Evolutionary conservation across 176 grass and related monocot species (phyloP), one percentile per base, ranked within the genome.

Genomic region (Alloteropsis semialata): DNA sequence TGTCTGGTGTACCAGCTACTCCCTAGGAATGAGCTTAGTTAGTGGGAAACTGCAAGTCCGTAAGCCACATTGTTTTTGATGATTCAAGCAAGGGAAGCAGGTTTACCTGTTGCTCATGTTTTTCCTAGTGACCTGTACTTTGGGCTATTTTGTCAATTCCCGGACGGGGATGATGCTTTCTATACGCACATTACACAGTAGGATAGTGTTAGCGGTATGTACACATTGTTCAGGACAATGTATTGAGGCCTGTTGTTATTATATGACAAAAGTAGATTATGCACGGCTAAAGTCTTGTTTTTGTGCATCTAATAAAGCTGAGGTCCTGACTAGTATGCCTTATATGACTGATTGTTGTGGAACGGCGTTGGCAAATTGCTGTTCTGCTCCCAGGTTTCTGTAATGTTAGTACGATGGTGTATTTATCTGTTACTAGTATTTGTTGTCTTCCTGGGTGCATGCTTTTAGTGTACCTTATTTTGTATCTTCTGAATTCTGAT

Each of bases 141-240:
- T 78, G 81, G 65, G 58, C 81, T 84, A 53, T 69, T 84, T 84
- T 82, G 17, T 57, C 38, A 18, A 36, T 81, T 75, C 58, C 25
- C 12, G 11, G 74, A 65, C 30, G 36, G 32, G 24, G 74, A 79
- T 39, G 29, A 56, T 86, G 55, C 60, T 82, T 82, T 81, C 72
- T 78, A 68, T 89, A 88, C 58, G 11, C 5, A 61, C 28, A 72
- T 72, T 72, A 72, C 60, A 82, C 70, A 69, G 56, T 74, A 86
- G 84, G 50, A 67, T 87, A 86, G 71, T 42, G 24, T 42, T 78
- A 71, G 41, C 21, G 39, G 51, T 79, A 72, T 87, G 78, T 87
- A 82, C 80, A 83, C 84, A 86, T 86, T 82, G 79, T 82, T 77
- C 63, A 78, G 65, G 67, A 82, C 67, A 66, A 61, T 83, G 74